These are phyloP conservation scores for Escovopsis weberi DNA, from an alignment of 2,329 filamentous ascomycete genomes.

Conservation along the genomic window DNA sequence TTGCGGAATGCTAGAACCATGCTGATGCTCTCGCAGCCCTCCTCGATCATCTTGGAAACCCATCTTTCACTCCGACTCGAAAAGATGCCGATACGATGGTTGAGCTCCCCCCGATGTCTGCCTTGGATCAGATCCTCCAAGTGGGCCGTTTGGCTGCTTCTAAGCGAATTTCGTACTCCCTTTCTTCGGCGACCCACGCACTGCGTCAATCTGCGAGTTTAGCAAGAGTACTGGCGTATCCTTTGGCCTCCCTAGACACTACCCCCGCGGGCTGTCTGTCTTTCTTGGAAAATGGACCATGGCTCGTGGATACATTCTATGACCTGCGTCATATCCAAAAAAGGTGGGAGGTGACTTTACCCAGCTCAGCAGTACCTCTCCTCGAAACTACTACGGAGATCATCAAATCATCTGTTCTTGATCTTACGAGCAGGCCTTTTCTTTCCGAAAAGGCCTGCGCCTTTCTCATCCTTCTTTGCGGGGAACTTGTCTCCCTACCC, in stretches of 20 bases:
- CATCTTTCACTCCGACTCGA: conserved; percentile 12
- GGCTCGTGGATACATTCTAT: conserved; percentile 35
- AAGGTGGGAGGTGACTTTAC: conserved; percentile 19
- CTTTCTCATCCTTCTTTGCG: conserved; percentile 27
- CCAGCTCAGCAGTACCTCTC: conserved; percentile 18
- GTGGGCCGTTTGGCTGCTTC: conserved; percentile 9
- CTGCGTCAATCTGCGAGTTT: conserved; percentile 31
- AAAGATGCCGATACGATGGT: conserved; percentile 15
- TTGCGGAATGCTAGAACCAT: background rate
- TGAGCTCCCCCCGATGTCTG: conserved; percentile 24
- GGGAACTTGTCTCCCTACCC: conserved; percentile 22
- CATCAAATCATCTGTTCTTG: conserved; percentile 9
- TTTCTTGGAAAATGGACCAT: conserved; percentile 28
- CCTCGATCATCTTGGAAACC: conserved; percentile 21
- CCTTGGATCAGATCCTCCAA: conserved; percentile 22
- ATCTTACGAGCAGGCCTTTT: conserved; percentile 7
- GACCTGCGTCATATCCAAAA: conserved; percentile 26
- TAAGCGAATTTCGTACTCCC: conserved; percentile 23
- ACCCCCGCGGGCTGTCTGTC: conserved; percentile 17
- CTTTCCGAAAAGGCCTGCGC: conserved; percentile 22
- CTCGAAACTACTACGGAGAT: conserved; percentile 24
- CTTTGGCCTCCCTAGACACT: conserved; percentile 20
- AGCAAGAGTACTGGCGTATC: conserved; percentile 27
- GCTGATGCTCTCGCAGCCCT: conserved; percentile 12
- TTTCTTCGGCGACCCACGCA: conserved; percentile 27